Conservation (phyloP, 208 protist species). For the Histomonas meleagridis region DNA sequence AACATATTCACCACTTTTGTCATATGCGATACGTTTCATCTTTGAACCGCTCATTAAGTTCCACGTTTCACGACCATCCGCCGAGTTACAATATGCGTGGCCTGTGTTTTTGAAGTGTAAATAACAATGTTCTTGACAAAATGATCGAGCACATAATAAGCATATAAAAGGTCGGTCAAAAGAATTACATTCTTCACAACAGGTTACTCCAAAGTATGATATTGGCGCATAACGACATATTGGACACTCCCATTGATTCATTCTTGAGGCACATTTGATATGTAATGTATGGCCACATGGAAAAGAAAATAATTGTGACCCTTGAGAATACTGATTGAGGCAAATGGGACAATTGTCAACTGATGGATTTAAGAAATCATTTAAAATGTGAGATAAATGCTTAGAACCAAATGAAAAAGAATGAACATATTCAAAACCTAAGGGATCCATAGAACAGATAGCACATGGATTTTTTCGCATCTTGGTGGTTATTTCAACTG, state of each 20-base stretch:
- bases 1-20: constrained; percentile 24
- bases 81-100: background rate
- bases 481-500: background rate
- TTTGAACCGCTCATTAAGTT: constrained; percentile 19
- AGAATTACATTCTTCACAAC: background rate
- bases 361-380: background rate
- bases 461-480: background rate
- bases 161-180: background rate
- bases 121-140: background rate
- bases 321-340: background rate
- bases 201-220: background rate
- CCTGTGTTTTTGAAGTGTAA: background rate
- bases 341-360: background rate
- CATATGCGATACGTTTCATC: background rate
- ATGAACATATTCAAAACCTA: background rate
- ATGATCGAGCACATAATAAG: background rate
- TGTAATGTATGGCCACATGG: background rate
- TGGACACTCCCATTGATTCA: constrained; percentile 10
- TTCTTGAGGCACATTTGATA: background rate
- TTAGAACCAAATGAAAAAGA: background rate
- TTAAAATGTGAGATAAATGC: background rate
- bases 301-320: background rate
- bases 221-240: background rate
- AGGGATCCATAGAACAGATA: constrained; percentile 8
- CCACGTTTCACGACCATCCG: constrained; percentile 10